These are phyloP conservation scores for Fusarium solani-melongenae DNA, from an alignment of 2,329 filamentous ascomycete genomes.

Conservation along the genomic window DNA sequence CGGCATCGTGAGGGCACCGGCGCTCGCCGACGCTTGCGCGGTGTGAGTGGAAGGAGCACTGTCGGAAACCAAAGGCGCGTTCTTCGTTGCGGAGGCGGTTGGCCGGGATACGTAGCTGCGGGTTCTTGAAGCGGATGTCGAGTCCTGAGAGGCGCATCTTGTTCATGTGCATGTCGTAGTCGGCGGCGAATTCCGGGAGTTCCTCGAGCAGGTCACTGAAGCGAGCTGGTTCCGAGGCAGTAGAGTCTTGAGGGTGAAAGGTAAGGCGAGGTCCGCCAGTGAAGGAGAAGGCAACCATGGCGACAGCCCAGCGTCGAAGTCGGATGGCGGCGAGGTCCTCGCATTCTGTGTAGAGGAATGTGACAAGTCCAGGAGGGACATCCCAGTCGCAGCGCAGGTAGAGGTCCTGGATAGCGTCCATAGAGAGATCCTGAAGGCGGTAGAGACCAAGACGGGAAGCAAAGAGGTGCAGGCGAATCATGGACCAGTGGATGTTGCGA, in stretches of 20 bases:
- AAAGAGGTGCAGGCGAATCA: slow-evolving; percentile 68
- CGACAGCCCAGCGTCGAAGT: slow-evolving; percentile 68
- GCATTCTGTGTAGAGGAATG: slow-evolving; percentile 65
- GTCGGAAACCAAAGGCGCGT: slow-evolving; percentile 69
- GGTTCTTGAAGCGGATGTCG: slow-evolving; percentile 68
- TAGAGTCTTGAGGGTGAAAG: slow-evolving; percentile 44
- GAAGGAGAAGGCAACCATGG: slow-evolving; percentile 69
- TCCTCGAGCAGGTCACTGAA: slow-evolving; percentile 57
- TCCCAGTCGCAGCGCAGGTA: slow-evolving; percentile 70
- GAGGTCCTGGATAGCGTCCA: slow-evolving; percentile 69
- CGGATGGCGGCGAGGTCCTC: slow-evolving; percentile 61
- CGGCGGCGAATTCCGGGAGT: slow-evolving; percentile 59
- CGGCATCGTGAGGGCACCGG: slow-evolving; percentile 59
- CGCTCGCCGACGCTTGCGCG: slow-evolving; percentile 64
- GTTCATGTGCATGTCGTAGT: slow-evolving; percentile 63
- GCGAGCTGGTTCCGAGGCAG: slow-evolving; percentile 46
- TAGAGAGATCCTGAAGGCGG: slow-evolving; percentile 65
- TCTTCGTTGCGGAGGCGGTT: slow-evolving; percentile 67
- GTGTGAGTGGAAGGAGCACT: slow-evolving; percentile 71
- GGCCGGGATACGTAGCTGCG: slow-evolving; percentile 67
- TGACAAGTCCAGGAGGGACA: slow-evolving; percentile 62
- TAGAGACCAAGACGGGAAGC: slow-evolving; percentile 62
- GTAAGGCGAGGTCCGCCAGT: slow-evolving; percentile 49
- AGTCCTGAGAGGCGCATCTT: slow-evolving; percentile 64
- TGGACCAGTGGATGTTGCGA: slow-evolving; percentile 64